Evolutionary conservation across 2,329 filamentous ascomycete species (phyloP).

Genomic region (Sphaerulina musiva): DNA sequence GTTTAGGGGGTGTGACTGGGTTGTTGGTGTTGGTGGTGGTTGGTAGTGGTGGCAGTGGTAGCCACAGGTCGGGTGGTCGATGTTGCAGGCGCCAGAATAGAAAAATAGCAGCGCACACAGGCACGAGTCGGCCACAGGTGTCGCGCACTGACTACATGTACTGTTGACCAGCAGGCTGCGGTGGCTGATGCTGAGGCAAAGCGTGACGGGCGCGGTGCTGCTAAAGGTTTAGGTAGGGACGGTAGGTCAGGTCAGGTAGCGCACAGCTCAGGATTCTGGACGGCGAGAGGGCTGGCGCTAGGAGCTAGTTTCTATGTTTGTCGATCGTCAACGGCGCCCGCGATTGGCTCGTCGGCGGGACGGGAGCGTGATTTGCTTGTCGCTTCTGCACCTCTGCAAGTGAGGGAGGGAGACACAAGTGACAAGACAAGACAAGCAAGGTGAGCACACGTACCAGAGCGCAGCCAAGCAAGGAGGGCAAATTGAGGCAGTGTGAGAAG

Average conservation of each 20-base stretch:
- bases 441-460: background rate
- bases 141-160: background rate
- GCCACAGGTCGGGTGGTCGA: background rate
- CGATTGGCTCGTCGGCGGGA: constrained; percentile 1
- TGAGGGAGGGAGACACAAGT: constrained; percentile 1
- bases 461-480: background rate
- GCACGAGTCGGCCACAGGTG: too few relatives aligned
- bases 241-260: too few relatives aligned
- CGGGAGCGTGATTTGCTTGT: background rate
- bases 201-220: background rate
- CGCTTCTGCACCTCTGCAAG: background rate
- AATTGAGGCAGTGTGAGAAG: background rate
- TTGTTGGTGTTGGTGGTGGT: background rate
- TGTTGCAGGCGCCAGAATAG: background rate
- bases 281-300: background rate
- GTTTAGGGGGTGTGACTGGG: too few relatives aligned
- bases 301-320: background rate
- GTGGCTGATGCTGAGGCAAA: background rate
- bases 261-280: background rate
- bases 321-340: background rate
- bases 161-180: background rate
- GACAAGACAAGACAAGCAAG: background rate
- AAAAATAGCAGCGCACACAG: background rate
- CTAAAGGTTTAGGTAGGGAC: too few relatives aligned
- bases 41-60: background rate